These are phyloP conservation scores for Calycina marina DNA, from an alignment of 2,329 filamentous ascomycete genomes.

Conservation along the genomic window DNA sequence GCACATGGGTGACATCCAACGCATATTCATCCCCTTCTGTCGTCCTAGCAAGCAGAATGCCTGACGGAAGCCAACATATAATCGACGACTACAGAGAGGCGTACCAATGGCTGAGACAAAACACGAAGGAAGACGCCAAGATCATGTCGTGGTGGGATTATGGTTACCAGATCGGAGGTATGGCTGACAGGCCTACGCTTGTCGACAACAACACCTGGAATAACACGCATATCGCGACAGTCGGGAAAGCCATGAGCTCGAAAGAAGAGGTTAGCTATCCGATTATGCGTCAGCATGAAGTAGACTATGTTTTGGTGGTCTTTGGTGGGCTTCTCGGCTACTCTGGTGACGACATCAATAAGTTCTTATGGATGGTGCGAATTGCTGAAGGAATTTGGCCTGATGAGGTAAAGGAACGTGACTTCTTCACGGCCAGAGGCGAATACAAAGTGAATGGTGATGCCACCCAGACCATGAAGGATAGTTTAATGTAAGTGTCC, in stretches of 20 bases:
- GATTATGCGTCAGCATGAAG: constrained; percentile 96
- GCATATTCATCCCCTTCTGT: constrained; percentile 98
- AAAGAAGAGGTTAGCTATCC: constrained; percentile 96
- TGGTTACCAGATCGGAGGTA: constrained; percentile 97
- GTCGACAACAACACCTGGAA: constrained; percentile 99
- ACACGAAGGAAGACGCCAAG: constrained; percentile 88
- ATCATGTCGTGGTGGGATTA: constrained; percentile 99
- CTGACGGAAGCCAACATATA: constrained; percentile 93
- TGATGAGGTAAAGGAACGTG: constrained; percentile 94
- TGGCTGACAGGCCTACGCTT: constrained; percentile 92
- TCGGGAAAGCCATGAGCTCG: constrained; percentile 97
- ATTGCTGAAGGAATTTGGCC: constrained; percentile 99
- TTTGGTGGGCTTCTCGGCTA: constrained; percentile 94
- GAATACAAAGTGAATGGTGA: constrained; percentile 92
- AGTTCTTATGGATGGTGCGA: constrained; percentile 99
- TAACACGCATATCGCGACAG: constrained; percentile 98
- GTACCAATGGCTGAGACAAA: constrained; percentile 98
- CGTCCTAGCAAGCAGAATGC: constrained; percentile 79
- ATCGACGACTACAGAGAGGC: constrained; percentile 99
- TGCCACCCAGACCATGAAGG: constrained; percentile 93
- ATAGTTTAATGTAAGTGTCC: constrained; percentile 82
- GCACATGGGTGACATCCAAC: constrained; percentile 98
- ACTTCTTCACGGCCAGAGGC: constrained; percentile 86
- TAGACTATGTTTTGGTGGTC: constrained; percentile 95
- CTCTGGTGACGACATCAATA: constrained; percentile 98